Conservation (phyloP, 2,329 filamentous ascomycete genomes). For the Alternaria sp. region DNA sequence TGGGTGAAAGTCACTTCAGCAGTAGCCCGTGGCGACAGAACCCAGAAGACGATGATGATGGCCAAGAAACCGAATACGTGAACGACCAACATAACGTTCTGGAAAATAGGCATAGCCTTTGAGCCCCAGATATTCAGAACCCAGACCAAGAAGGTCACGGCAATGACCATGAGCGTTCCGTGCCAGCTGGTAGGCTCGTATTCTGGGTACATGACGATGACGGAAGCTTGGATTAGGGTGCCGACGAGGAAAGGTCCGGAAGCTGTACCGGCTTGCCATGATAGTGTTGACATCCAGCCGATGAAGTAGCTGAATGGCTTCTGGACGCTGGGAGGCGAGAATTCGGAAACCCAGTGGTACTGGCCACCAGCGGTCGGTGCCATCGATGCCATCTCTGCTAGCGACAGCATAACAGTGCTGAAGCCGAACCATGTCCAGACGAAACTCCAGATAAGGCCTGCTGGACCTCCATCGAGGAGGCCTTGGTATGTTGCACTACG, state of each 20-base stretch:
- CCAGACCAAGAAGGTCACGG: slow-evolving; percentile 53
- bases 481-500: slow-evolving; percentile 37
- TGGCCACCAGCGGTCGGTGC: slow-evolving; percentile 45
- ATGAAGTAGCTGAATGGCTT: slow-evolving; percentile 37
- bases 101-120: slow-evolving; percentile 41
- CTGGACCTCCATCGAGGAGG: slow-evolving; percentile 40
- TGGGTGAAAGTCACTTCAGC: slow-evolving; percentile 40
- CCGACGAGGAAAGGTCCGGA: slow-evolving; percentile 57
- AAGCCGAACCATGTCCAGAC: slow-evolving; percentile 46
- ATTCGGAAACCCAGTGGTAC: slow-evolving; percentile 47
- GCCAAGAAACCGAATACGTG: slow-evolving; percentile 56
- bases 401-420: slow-evolving; percentile 39
- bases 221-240: slow-evolving; percentile 54
- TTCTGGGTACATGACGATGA: slow-evolving; percentile 52
- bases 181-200: slow-evolving; percentile 56
- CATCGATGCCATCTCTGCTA: slow-evolving; percentile 47
- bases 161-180: slow-evolving; percentile 57
- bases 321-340: slow-evolving; percentile 37
- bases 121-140: slow-evolving; percentile 50
- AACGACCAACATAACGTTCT: slow-evolving; percentile 46
- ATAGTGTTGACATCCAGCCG: slow-evolving; percentile 59
- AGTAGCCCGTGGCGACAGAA: slow-evolving; percentile 38
- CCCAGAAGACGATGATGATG: slow-evolving; percentile 51
- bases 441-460: slow-evolving; percentile 45
- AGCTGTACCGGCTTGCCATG: slow-evolving; percentile 59